Conservation (phyloP, 805 yeast species). For the Candida tammaniensis region DNA sequence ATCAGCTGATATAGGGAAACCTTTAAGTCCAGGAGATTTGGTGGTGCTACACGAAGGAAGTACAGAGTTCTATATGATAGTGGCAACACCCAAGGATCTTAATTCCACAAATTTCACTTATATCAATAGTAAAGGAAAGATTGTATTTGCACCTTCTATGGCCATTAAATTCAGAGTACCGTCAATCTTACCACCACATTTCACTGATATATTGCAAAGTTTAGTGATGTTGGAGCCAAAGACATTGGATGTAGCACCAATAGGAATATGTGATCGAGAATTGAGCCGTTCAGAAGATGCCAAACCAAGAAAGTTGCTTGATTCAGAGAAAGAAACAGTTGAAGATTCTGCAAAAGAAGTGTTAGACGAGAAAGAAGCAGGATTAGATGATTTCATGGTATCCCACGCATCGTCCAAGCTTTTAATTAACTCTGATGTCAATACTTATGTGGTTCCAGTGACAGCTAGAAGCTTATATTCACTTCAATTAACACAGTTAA, state of each 20-base stretch:
- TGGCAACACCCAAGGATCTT: constrained; percentile 47
- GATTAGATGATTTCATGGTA: constrained; percentile 26
- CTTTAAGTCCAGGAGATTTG: constrained; percentile 56
- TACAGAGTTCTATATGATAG: constrained; percentile 52
- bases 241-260: constrained; percentile 30
- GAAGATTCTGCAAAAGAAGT: constrained; percentile 1
- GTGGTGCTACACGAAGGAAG: constrained; percentile 50
- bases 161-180: constrained; percentile 55
- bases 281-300: constrained; percentile 23
- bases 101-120: constrained; percentile 57
- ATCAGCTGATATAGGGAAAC: constrained; percentile 13
- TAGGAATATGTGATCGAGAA: constrained; percentile 33
- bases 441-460: constrained; percentile 35
- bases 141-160: constrained; percentile 46
- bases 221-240: constrained; percentile 31
- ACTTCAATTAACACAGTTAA: constrained; percentile 32
- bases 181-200: constrained; percentile 36
- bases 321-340: constrained; percentile 1
- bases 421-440: constrained; percentile 30
- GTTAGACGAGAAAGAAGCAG: background rate
- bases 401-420: constrained; percentile 35
- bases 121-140: constrained; percentile 54
- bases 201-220: constrained; percentile 17
- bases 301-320: constrained; percentile 17
- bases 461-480: constrained; percentile 34